phyloP scores from a whole-genome alignment of 2,329 filamentous ascomycete genomes.

The Sarocladium kiliense region DNA sequence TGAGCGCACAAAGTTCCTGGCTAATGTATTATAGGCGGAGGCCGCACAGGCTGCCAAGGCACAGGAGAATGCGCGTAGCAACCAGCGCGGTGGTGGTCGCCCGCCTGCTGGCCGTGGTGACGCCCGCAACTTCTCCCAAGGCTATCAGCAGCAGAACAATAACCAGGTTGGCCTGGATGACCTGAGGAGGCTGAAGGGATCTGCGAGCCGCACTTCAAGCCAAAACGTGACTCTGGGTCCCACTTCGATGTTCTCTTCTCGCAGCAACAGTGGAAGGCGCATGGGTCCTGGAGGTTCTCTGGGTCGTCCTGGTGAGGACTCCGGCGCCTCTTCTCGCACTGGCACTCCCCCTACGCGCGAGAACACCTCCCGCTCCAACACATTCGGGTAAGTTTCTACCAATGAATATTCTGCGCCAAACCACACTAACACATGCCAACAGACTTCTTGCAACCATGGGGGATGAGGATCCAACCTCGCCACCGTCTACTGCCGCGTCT shows the following conservation, averaged over 20 bases:
- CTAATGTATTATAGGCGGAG: slow-evolving; percentile 47
- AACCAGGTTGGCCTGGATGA: slow-evolving; percentile 92
- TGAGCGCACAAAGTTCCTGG: slow-evolving; percentile 7
- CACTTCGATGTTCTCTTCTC: slow-evolving; percentile 79
- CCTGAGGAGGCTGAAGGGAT: slow-evolving; percentile 72
- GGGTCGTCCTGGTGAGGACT: slow-evolving; percentile 74
- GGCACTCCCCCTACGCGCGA: slow-evolving; percentile 69
- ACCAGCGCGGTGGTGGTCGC: slow-evolving; percentile 63
- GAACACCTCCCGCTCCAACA: slow-evolving; percentile 68
- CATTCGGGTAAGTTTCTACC: slow-evolving; percentile 72
- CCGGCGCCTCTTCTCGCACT: slow-evolving; percentile 80
- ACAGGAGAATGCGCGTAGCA: slow-evolving; percentile 60
- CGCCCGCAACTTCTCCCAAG: slow-evolving; percentile 73
- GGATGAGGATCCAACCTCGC: slow-evolving; percentile 60
- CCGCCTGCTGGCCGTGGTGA: slow-evolving; percentile 77
- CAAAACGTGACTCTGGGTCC: slow-evolving; percentile 69
- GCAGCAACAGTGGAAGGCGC: slow-evolving; percentile 83
- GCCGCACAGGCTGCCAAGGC: slow-evolving; percentile 76
- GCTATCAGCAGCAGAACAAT: slow-evolving; percentile 66
- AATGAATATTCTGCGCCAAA: background rate
- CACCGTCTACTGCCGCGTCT: slow-evolving; percentile 63
- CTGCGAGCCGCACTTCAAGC: slow-evolving; percentile 54
- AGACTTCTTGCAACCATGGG: slow-evolving; percentile 59
- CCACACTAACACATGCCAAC: slow-evolving; percentile 5
- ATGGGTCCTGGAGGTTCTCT: slow-evolving; percentile 71